Percentiles rank a stretch among this genome's conserved stretches.
phyloP scores from a whole-genome alignment of 306 rosid genomes.

The Ammopiptanthus mongolicus region DNA sequence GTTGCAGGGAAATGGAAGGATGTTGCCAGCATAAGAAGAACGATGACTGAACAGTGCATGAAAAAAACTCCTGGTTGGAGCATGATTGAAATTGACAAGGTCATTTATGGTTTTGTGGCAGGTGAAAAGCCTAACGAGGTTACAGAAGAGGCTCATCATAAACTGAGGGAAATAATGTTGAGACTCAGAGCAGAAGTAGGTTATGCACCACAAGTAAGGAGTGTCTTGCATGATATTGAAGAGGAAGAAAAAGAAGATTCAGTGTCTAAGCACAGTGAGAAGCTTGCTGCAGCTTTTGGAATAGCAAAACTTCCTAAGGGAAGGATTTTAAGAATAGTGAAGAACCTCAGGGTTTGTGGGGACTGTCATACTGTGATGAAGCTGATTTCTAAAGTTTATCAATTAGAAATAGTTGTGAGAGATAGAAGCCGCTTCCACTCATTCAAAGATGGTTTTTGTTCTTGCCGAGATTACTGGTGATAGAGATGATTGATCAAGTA shows the following conservation, averaged over 20 bases:
- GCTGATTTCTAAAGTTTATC: constrained; percentile 64
- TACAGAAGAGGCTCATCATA: constrained; percentile 60
- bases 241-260: constrained; percentile 80
- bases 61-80: constrained; percentile 79
- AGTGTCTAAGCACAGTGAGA: constrained; percentile 74
- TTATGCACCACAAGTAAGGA: constrained; percentile 54
- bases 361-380: constrained; percentile 86
- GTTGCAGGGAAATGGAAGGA: constrained; percentile 78
- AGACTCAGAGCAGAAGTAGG: constrained; percentile 57
- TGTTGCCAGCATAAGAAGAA: constrained; percentile 60
- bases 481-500: background rate
- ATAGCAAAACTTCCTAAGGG: constrained; percentile 54
- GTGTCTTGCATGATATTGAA: constrained; percentile 79
- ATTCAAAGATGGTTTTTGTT: constrained; percentile 61
- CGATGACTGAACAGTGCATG: constrained; percentile 54
- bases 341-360: constrained; percentile 73
- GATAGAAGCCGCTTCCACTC: constrained; percentile 89
- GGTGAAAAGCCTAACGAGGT: constrained; percentile 55
- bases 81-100: constrained; percentile 70
- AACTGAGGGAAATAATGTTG: constrained; percentile 59
- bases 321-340: constrained; percentile 58
- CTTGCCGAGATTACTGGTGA: constrained; percentile 84
- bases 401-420: constrained; percentile 62
- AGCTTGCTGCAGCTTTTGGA: constrained; percentile 87
- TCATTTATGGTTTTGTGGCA: constrained; percentile 61